phyloP scores from a whole-genome alignment of 139 green algal species.

The Chlorella ohadii region DNA sequence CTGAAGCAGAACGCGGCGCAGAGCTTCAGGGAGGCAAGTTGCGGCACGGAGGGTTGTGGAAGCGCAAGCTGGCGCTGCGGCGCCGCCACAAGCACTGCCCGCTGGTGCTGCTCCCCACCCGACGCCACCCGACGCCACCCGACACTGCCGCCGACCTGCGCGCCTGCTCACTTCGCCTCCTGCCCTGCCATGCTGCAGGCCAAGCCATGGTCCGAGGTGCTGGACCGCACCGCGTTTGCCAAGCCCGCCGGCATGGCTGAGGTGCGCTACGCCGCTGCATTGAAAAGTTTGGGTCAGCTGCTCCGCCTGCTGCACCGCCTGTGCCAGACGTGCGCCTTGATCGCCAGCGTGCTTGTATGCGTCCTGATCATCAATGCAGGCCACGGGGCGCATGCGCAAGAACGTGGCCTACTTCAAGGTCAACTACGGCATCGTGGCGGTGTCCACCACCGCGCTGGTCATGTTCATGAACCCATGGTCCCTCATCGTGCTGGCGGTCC shows the following conservation, averaged over 20 bases:
- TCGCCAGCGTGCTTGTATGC: too few relatives aligned
- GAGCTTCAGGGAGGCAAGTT: slow-evolving; percentile 38
- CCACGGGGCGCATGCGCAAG: slow-evolving; percentile 77
- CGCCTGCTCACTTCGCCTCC: too few relatives aligned
- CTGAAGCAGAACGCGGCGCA: slow-evolving; percentile 46
- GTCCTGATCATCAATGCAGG: slow-evolving; percentile 54
- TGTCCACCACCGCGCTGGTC: slow-evolving; percentile 71
- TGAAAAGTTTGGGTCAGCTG: too few relatives aligned
- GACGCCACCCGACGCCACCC: too few relatives aligned
- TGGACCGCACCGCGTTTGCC: slow-evolving; percentile 81
- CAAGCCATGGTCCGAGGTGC: slow-evolving; percentile 91
- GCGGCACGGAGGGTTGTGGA: neutral
- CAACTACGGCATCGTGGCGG: slow-evolving; percentile 90
- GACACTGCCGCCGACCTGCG: too few relatives aligned
- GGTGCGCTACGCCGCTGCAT: slow-evolving; percentile 50
- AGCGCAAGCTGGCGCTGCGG: too few relatives aligned
- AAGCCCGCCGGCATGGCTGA: slow-evolving; percentile 81
- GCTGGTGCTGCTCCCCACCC: too few relatives aligned
- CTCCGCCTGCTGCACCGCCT: neutral
- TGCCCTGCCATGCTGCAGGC: slow-evolving; percentile 55
- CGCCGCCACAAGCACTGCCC: too few relatives aligned
- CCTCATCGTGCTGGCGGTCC: slow-evolving; percentile 68
- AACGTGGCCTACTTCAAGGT: slow-evolving; percentile 93
- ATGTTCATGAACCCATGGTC: slow-evolving; percentile 53
- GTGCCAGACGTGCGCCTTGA: too few relatives aligned